phyloP scores from a whole-genome alignment of 345 rosid genomes.

The Rhodamnia rubescens region DNA sequence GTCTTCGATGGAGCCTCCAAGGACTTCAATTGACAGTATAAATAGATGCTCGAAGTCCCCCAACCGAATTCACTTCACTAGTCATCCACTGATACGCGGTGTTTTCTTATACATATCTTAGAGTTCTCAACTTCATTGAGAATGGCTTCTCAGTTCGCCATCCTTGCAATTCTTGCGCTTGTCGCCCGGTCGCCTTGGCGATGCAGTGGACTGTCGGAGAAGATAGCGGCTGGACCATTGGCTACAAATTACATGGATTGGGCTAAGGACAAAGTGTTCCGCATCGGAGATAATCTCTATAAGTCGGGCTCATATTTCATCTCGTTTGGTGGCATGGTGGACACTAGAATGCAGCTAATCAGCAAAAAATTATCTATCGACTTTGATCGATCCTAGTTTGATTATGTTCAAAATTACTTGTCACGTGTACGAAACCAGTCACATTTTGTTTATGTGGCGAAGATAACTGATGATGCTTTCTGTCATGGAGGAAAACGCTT shows the following conservation, averaged over 20 bases:
- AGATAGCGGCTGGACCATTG: conserved; percentile 13
- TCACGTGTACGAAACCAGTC: no score
- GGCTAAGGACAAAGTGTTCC: conserved; percentile 12
- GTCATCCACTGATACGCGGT: no score
- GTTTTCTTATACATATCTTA: no score
- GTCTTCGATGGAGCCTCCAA: not conserved
- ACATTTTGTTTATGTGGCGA: no score
- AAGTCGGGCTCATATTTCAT: not conserved
- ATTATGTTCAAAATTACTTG: no score
- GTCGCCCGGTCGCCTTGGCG: not conserved
- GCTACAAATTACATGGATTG: conserved; percentile 17
- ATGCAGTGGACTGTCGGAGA: conserved; percentile 21
- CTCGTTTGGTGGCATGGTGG: not conserved
- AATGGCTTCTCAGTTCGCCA: not conserved
- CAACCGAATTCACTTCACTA: not conserved
- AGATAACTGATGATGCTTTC: no score
- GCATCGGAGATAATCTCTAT: conserved; percentile 24
- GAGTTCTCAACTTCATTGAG: not conserved
- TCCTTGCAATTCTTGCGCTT: conserved; percentile 1
- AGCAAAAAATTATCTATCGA: not conserved
- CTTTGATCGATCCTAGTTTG: no score
- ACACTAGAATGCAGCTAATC: not conserved
- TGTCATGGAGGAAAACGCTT: no score
- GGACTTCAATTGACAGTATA: not conserved
- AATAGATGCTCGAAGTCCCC: not conserved